phyloP scores from a whole-genome alignment of 2,329 filamentous ascomycete species.

The Blumeria graminis region DNA sequence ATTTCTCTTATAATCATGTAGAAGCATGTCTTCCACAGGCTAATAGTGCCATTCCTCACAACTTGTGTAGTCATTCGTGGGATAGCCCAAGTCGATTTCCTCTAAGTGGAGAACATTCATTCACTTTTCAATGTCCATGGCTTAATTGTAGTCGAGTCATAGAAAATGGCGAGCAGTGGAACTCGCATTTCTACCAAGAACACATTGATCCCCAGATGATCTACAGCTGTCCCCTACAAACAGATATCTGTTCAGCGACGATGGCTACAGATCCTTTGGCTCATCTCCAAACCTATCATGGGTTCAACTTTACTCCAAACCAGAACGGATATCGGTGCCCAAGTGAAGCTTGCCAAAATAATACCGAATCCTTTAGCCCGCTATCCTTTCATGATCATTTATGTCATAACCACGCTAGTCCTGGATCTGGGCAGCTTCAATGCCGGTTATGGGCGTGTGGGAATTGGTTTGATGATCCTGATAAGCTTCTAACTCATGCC shows the following conservation, averaged over 20 bases:
- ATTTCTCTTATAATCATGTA: background rate
- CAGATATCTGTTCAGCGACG: constrained; percentile 7
- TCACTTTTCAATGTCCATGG: constrained; percentile 10
- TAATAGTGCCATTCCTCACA: background rate
- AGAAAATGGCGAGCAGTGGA: constrained; percentile 8
- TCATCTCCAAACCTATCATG: constrained; percentile 12
- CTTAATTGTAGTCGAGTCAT: constrained; percentile 9
- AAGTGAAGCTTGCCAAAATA: constrained; percentile 8
- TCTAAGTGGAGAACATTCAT: background rate
- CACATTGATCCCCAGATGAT: constrained; percentile 13
- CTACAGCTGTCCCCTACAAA: constrained; percentile 11
- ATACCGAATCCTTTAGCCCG: constrained; percentile 8
- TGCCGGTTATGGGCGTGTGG: constrained; percentile 11
- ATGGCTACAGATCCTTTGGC: constrained; percentile 10
- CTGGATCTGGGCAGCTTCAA: constrained; percentile 8
- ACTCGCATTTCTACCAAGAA: constrained; percentile 10
- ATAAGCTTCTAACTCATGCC: constrained; percentile 10
- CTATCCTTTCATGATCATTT: constrained; percentile 13
- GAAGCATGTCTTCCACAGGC: background rate
- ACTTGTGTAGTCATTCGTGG: constrained; percentile 1
- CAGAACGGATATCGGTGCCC: constrained; percentile 10
- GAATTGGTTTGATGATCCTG: constrained; percentile 8
- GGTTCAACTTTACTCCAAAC: constrained; percentile 8
- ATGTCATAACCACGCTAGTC: constrained; percentile 11
- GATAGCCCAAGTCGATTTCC: background rate